These are phyloP conservation scores for Posidonia australis DNA, from an alignment of 106 monocot species.

Conservation along the genomic window DNA sequence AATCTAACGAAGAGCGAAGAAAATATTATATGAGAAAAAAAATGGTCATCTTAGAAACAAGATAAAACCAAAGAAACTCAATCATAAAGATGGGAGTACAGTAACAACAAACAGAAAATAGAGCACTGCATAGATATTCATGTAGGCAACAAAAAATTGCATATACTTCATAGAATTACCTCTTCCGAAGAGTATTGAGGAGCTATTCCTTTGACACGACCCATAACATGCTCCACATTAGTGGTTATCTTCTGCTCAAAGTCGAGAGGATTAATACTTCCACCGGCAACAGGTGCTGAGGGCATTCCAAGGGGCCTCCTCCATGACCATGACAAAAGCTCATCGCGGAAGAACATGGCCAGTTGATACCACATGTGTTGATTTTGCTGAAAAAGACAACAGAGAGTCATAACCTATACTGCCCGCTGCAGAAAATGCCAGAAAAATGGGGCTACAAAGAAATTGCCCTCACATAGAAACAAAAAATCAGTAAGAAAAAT, in stretches of 20 bases:
- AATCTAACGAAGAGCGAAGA: background rate
- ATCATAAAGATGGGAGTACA: background rate
- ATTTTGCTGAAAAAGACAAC: slow-evolving; percentile 59
- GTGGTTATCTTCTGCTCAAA: slow-evolving; percentile 85
- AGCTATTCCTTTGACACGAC: slow-evolving; percentile 73
- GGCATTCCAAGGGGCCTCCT: slow-evolving; percentile 72
- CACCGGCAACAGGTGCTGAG: slow-evolving; percentile 42
- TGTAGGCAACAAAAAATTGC: background rate
- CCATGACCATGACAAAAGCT: slow-evolving; percentile 97
- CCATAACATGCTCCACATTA: slow-evolving; percentile 80
- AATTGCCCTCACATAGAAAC: too few relatives aligned
- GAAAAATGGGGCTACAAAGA: too few relatives aligned
- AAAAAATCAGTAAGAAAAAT: background rate
- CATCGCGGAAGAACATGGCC: slow-evolving; percentile 95
- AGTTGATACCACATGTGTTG: slow-evolving; percentile 95
- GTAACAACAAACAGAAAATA: background rate
- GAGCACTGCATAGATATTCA: too few relatives aligned
- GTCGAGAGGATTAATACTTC: slow-evolving; percentile 54
- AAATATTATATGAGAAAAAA: too few relatives aligned
- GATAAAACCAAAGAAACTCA: background rate
- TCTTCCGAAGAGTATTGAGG: slow-evolving; percentile 68
- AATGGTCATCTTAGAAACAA: too few relatives aligned
- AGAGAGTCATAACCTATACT: background rate
- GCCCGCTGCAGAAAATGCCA: background rate
- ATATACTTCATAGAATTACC: slow-evolving; percentile 27